Evolutionary conservation across 2,329 filamentous ascomycete genomes (phyloP).

Genomic region (Huntiella abstrusa): DNA sequence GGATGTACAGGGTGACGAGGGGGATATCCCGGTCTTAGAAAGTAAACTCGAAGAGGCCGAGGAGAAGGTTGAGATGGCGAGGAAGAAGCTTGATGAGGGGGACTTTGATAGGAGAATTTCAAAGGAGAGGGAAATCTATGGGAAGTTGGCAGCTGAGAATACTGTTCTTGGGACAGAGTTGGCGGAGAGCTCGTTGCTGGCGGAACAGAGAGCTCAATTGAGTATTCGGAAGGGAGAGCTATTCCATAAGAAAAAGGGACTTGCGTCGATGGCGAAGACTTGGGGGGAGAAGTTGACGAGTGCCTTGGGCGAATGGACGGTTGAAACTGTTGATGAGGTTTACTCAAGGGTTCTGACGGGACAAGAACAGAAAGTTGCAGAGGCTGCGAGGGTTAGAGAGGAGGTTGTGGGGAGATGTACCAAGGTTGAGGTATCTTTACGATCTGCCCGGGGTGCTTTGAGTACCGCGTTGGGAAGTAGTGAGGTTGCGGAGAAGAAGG

Average conservation of each 20-base stretch:
- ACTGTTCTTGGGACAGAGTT: slow-evolving; percentile 62
- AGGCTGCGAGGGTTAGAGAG: slow-evolving; percentile 53
- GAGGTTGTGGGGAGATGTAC: slow-evolving; percentile 52
- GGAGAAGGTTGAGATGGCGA: slow-evolving; percentile 39
- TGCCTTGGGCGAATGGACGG: slow-evolving; percentile 51
- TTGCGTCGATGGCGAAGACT: slow-evolving; percentile 59
- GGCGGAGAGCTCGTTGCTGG: slow-evolving; percentile 61
- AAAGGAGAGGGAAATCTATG: slow-evolving; percentile 44
- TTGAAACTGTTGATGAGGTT: slow-evolving; percentile 47
- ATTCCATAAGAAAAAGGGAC: slow-evolving; percentile 49
- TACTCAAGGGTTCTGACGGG: slow-evolving; percentile 46
- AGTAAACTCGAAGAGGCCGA: slow-evolving; percentile 53
- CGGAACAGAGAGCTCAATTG: slow-evolving; percentile 65
- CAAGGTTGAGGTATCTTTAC: slow-evolving; percentile 56
- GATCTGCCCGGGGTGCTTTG: slow-evolving; percentile 42
- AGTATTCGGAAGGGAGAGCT: slow-evolving; percentile 69
- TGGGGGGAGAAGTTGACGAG: slow-evolving; percentile 52
- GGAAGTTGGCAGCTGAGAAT: slow-evolving; percentile 50
- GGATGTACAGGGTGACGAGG: slow-evolving; percentile 70
- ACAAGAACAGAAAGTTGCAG: slow-evolving; percentile 37
- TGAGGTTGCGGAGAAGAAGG: slow-evolving; percentile 38
- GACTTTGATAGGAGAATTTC: slow-evolving; percentile 55
- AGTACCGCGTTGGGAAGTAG: slow-evolving; percentile 45
- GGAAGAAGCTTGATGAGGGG: slow-evolving; percentile 40
- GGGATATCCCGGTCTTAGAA: slow-evolving; percentile 58